Base-by-base conservation (phyloP, 176 grass and related monocot genomes). In the Hsuehochloa calcarea region DNA sequence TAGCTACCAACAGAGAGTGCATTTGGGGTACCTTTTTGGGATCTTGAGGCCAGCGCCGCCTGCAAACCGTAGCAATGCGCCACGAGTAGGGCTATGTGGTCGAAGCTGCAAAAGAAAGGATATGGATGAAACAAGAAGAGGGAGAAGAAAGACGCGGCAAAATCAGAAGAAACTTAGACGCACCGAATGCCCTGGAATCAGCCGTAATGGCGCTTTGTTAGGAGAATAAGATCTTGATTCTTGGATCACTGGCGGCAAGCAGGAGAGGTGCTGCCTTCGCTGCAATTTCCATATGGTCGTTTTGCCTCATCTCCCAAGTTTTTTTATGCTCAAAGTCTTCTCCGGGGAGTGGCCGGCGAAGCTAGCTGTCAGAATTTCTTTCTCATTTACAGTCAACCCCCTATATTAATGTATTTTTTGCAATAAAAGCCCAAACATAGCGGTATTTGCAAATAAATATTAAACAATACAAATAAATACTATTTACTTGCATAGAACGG, bases 301-400 rank as follows among this genome's bases (percentile, higher is more conserved):
- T 14, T 14, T 23, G 47, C 83, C 19, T 68, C 73, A 74, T 64
- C 82, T 68, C 65, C 61, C 26, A 64, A 7, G 63, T 34, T 43
- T 85, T 85, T 45, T 77, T 29, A 58, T 85, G 38, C 73, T 77
- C 72, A n/a, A 55, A 29, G 82, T 84, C 82, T 6, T 84, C 61
- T 11, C 47, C 27, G 22, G 14, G 35, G 15, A 38, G 16, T 54
- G 45, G 62, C 72, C 82, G 35, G 72, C 83, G 23, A 68, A 52
- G 61, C 80, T 17, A 45, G 81, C 56, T 65, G 70, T 70, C 43
- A 84, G 20, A n/a, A n/a, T n/a, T n/a, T n/a, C n/a, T n/a, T n/a
- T n/a, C 43, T n/a, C 37, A 45, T 73, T 67, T 6, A 35, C 40
- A 63, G 81, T 73, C 81, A 83, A 83, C 69, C 81, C 80, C 68